Percentiles rank a stretch among this genome's conserved stretches.
Conservation (phyloP, 1,284 basidiomycete genomes). For the Cryptococcus sp. region DNA sequence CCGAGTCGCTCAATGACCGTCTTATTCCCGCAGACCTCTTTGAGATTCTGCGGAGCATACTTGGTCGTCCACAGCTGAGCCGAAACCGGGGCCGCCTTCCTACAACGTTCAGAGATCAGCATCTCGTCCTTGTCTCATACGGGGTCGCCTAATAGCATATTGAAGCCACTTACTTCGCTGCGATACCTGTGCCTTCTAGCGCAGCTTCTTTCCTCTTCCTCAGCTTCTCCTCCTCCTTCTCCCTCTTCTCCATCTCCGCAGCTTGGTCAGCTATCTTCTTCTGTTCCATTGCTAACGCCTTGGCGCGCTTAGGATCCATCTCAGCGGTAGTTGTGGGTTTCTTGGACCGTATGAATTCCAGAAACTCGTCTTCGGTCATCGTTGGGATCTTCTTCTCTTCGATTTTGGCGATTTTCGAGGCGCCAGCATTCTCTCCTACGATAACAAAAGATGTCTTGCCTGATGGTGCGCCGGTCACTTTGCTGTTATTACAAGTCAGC, state of each 20-base stretch:
- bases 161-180: slow-evolving; percentile 44
- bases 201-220: slow-evolving; percentile 64
- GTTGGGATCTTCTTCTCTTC: slow-evolving; percentile 75
- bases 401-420: slow-evolving; percentile 81
- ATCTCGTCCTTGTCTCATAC: background rate
- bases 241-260: slow-evolving; percentile 69
- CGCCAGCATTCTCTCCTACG: slow-evolving; percentile 83
- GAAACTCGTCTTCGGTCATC: slow-evolving; percentile 83
- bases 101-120: slow-evolving; percentile 18
- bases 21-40: slow-evolving; percentile 96
- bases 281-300: slow-evolving; percentile 72
- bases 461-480: slow-evolving; percentile 83
- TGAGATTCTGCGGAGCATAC: slow-evolving; percentile 84
- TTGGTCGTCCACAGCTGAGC: slow-evolving; percentile 90
- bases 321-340: slow-evolving; percentile 26
- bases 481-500: slow-evolving; percentile 52
- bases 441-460: slow-evolving; percentile 89
- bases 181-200: slow-evolving; percentile 41
- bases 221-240: slow-evolving; percentile 63
- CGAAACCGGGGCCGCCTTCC: slow-evolving; percentile 54
- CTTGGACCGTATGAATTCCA: slow-evolving; percentile 75
- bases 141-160: background rate
- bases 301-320: slow-evolving; percentile 76
- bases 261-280: slow-evolving; percentile 61
- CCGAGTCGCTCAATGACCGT: slow-evolving; percentile 82